These are phyloP conservation scores for Pseudohyphozyma bogoriensis DNA, from an alignment of 768 basidiomycete genomes.

Conservation along the genomic window DNA sequence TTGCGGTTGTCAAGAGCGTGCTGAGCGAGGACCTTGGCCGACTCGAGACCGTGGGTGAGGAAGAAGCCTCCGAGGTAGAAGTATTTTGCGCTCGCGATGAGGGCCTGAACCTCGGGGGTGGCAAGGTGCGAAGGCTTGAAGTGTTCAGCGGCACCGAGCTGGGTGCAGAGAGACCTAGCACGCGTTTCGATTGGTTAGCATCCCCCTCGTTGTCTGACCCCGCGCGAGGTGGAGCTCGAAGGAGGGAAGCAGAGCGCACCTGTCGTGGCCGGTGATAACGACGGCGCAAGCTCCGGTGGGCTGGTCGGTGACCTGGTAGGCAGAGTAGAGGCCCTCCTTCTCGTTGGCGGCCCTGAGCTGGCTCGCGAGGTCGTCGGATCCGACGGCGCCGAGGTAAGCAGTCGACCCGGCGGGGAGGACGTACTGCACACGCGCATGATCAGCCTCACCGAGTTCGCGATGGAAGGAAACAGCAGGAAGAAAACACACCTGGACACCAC, in stretches of 20 bases:
- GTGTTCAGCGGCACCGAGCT: constrained; percentile 77
- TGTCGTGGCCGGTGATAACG: constrained; percentile 81
- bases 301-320: constrained; percentile 79
- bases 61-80: constrained; percentile 97
- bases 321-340: constrained; percentile 77
- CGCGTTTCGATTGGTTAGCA: neutral
- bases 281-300: constrained; percentile 97
- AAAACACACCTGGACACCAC: constrained; percentile 76
- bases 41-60: constrained; percentile 78
- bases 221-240: neutral
- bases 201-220: no score
- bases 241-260: constrained; percentile 45
- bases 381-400: constrained; percentile 89
- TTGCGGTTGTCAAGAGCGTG: constrained; percentile 66
- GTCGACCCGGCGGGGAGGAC: constrained; percentile 77
- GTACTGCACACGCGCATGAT: constrained; percentile 53
- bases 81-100: constrained; percentile 68
- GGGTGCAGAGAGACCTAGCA: constrained; percentile 78
- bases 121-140: constrained; percentile 73
- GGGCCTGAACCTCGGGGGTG: constrained; percentile 60
- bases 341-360: constrained; percentile 83
- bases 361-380: constrained; percentile 79
- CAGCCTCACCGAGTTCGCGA: neutral
- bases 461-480: constrained; percentile 8
- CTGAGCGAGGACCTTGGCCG: constrained; percentile 62